Conservation (phyloP, 2,329 filamentous ascomycete genomes). For the Drechmeria coniospora region DNA sequence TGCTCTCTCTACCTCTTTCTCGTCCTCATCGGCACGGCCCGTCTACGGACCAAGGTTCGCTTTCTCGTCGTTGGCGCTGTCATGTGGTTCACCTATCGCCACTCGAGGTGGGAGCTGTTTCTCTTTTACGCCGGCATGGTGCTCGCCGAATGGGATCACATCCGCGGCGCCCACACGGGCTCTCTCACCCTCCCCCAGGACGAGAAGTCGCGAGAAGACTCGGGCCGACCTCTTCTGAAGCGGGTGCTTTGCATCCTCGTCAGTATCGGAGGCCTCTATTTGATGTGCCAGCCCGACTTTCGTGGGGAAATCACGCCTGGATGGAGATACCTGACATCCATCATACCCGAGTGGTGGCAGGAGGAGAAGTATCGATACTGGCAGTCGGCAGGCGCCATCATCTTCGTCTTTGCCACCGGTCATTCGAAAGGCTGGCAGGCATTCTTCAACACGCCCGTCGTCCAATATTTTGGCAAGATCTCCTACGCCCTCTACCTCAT, state of each 20-base stretch:
- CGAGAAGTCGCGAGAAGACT: slow-evolving; percentile 6
- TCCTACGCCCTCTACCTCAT: slow-evolving; percentile 47
- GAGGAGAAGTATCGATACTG: slow-evolving; percentile 39
- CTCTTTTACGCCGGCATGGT: slow-evolving; percentile 39
- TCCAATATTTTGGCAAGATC: slow-evolving; percentile 45
- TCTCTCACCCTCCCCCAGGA: slow-evolving; percentile 10
- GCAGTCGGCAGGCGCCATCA: slow-evolving; percentile 35
- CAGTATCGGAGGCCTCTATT: slow-evolving; percentile 35
- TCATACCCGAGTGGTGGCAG: slow-evolving; percentile 33
- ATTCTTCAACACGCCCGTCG: slow-evolving; percentile 30
- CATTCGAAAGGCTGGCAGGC: slow-evolving; percentile 30
- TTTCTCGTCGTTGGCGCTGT: slow-evolving; percentile 25
- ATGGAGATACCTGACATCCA: slow-evolving; percentile 30
- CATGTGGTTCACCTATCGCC: slow-evolving; percentile 28
- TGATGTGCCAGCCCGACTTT: slow-evolving; percentile 25
- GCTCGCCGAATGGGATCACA: slow-evolving; percentile 38
- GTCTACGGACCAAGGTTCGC: slow-evolving; percentile 26
- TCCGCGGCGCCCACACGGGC: slow-evolving; percentile 28
- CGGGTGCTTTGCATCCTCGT: slow-evolving; percentile 22
- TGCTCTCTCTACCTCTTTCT: slow-evolving; percentile 43
- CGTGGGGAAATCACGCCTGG: slow-evolving; percentile 33
- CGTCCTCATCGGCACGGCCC: slow-evolving; percentile 31
- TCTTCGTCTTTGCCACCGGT: slow-evolving; percentile 35
- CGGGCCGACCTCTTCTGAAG: slow-evolving; percentile 4
- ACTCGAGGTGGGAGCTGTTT: slow-evolving; percentile 37